These are phyloP conservation scores for Alternaria triticina DNA, from an alignment of 2,329 filamentous ascomycete species.

Conservation along the genomic window DNA sequence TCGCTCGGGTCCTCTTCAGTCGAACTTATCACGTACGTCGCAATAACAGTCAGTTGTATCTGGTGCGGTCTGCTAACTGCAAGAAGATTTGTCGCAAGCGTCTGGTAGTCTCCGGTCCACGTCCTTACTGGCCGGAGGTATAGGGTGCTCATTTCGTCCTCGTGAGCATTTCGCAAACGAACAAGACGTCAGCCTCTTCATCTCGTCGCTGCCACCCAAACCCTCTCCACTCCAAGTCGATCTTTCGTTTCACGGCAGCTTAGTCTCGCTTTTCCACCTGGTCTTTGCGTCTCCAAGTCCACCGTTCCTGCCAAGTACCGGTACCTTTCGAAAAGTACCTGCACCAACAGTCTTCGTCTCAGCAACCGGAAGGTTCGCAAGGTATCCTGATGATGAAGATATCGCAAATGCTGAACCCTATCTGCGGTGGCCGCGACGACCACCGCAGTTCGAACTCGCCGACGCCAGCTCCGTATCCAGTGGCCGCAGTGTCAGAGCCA, in stretches of 20 bases:
- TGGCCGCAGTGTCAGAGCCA: constrained; percentile 10
- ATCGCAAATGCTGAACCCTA: constrained; percentile 50
- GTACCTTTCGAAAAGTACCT: constrained; percentile 22
- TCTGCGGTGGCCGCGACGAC: constrained; percentile 23
- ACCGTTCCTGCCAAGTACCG: constrained; percentile 17
- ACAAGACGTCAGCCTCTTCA: constrained; percentile 21
- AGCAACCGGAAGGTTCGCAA: not conserved
- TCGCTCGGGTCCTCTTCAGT: not conserved
- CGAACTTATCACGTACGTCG: constrained; percentile 21
- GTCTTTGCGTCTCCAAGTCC: constrained; percentile 25
- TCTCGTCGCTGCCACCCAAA: constrained; percentile 26
- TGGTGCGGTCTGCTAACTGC: constrained; percentile 8
- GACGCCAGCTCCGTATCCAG: constrained; percentile 10
- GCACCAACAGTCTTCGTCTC: not conserved
- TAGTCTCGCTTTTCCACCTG: constrained; percentile 18
- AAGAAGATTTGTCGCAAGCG: constrained; percentile 1
- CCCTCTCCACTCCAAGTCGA: constrained; percentile 18
- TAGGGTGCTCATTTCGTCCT: constrained; percentile 33
- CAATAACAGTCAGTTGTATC: not conserved
- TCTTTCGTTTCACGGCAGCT: constrained; percentile 31
- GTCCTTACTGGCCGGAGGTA: constrained; percentile 26
- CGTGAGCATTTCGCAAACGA: constrained; percentile 43
- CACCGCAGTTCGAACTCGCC: constrained; percentile 22
- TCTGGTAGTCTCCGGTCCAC: constrained; percentile 5
- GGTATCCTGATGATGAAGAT: constrained; percentile 45